Percentiles rank a stretch among this genome's conserved stretches.
Evolutionary conservation across 2,329 filamentous ascomycete genomes (phyloP).

Genomic region (Monilinia fructigena): DNA sequence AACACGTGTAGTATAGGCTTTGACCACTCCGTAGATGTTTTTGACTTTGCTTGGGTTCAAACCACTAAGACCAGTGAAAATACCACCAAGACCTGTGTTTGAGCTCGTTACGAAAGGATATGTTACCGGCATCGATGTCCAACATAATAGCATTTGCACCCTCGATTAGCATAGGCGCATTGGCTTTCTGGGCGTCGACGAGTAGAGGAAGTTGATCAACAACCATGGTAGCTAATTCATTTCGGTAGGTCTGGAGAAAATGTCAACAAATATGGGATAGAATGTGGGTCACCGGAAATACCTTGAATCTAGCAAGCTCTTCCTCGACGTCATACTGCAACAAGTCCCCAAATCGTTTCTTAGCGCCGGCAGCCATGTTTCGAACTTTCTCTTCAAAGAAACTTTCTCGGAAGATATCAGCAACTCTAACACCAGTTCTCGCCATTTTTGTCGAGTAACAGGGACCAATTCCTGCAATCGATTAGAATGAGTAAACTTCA

Average conservation of each 20-base stretch:
- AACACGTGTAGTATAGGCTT: conserved; percentile 50
- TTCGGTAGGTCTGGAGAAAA: conserved; percentile 46
- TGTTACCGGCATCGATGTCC: conserved; percentile 54
- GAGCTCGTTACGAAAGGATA: conserved; percentile 46
- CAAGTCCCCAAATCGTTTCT: conserved; percentile 67
- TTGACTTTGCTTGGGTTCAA: conserved; percentile 60
- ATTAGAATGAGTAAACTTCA: not conserved
- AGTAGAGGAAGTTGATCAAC: conserved; percentile 65
- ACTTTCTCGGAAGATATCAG: conserved; percentile 65
- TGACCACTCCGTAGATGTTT: conserved; percentile 64
- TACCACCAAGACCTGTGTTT: conserved; percentile 51
- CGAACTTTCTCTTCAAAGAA: conserved; percentile 66
- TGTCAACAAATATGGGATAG: conserved; percentile 4
- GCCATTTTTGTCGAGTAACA: conserved; percentile 61
- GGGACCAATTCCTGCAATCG: conserved; percentile 49
- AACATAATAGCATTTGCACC: conserved; percentile 68
- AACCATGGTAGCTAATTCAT: conserved; percentile 57
- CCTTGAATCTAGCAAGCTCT: conserved; percentile 61
- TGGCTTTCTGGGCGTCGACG: conserved; percentile 56
- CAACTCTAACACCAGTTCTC: conserved; percentile 64
- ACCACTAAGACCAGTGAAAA: conserved; percentile 60
- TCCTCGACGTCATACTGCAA: conserved; percentile 66
- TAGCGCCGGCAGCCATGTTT: conserved; percentile 59
- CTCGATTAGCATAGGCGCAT: conserved; percentile 64
- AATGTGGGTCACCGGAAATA: conserved; percentile 29